Conservation (phyloP, 306 rosid species). For the Dalbergia cochinchinensis region DNA sequence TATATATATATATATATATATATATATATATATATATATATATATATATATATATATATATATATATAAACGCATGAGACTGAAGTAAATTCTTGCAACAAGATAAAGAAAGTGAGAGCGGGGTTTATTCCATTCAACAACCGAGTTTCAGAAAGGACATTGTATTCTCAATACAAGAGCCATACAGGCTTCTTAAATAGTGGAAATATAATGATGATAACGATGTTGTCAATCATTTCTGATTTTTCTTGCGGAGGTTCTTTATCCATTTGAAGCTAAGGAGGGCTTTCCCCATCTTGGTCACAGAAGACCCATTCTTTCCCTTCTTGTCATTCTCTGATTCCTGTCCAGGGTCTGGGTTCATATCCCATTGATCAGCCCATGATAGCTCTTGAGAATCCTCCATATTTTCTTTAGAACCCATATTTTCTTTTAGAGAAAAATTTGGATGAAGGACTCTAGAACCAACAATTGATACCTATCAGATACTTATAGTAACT, state of each 20-base stretch:
- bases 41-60: not conserved
- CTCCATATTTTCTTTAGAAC: conserved; percentile 46
- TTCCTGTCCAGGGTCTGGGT: conserved; percentile 58
- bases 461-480: not conserved
- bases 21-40: not conserved
- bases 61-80: not conserved
- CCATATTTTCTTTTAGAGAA: conserved; percentile 33
- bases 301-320: conserved; percentile 55
- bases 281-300: conserved; percentile 53
- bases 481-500: conserved; percentile 32
- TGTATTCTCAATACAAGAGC: not conserved
- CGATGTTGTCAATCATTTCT: conserved; percentile 35
- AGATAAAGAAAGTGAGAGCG: not conserved
- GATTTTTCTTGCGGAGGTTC: conserved; percentile 58
- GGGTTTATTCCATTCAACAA: not conserved
- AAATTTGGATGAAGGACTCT: not conserved
- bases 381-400: conserved; percentile 66
- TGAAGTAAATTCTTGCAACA: conserved; percentile 1
- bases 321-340: conserved; percentile 52
- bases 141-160: not conserved
- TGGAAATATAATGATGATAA: not conserved
- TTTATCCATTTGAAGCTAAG: conserved; percentile 71
- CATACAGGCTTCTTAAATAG: not conserved
- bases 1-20: not conserved
- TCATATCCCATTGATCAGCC: conserved; percentile 83